Evolutionary conservation across 371 early-diverging fungal genomes (phyloP), one percentile per base, ranked within the genome.

Genomic region (Mortierella sp.): DNA sequence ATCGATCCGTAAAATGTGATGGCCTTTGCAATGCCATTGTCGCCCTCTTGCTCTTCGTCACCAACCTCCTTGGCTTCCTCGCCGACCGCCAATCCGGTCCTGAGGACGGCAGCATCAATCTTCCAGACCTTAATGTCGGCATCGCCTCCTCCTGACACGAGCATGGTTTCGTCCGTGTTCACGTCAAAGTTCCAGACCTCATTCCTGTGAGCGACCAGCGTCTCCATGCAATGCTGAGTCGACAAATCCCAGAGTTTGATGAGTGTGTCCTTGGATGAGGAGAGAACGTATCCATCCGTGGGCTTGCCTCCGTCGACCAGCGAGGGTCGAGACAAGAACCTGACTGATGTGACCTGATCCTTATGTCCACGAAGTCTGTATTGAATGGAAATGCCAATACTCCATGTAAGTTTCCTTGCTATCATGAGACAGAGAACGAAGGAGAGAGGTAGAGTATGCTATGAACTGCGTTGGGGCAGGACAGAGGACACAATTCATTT

Each of bases 231-330:
- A 73, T 94, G 94, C 71, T 92, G 92, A 21, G 94, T 92, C 42
- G 90, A 85, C 50, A 98, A 81, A 79, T 98, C 98, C 98, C 98
- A 99, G 44, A 97, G 78, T 82, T 97, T 97, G 60, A 99, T 79
- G 72, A 97, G 86, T 15, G 97, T 94, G 80, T 99, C 99, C 79
- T 98, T 99, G 56, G 95, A 93, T 28, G 90, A 81, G 14, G 94
- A 94, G 23, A 98, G 69, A 41, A 98, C 62, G 64, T 94, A 94
- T 14, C 93, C 92, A 31, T 82, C 82, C 1, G 80, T 82, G 26
- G 82, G 79, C 14, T 68, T 64, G 34, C 78, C 79, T 11, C 78
- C 82, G 17, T 65, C 56, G 6, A 72, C 68, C n/a, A 60, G 30
- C 1, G 64, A 59, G 4, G 79, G 81, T 15, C 54, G 57, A 6